These are phyloP conservation scores for Lineolata rhizophorae DNA, from an alignment of 495 filamentous ascomycete species.

Conservation along the genomic window DNA sequence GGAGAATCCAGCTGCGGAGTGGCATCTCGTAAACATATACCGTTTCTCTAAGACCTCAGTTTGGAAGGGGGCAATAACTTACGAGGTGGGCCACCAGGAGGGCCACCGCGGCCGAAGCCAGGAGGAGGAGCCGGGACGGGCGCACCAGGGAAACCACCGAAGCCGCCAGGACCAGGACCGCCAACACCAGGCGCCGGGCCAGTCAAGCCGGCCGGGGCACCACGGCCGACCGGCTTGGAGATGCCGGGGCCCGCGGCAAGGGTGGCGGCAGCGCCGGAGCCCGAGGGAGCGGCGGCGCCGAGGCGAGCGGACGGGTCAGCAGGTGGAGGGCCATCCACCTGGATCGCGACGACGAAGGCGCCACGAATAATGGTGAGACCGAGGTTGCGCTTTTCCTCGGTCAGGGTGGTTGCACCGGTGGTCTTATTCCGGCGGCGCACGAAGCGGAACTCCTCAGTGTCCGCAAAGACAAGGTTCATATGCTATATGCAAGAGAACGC, in stretches of 20 bases:
- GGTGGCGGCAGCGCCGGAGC: conserved; percentile 33
- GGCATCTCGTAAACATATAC: no score
- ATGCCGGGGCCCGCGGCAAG: conserved; percentile 75
- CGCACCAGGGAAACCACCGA: conserved; percentile 19
- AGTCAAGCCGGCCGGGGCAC: conserved; percentile 66
- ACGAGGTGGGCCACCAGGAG: conserved; percentile 24
- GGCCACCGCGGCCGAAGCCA: conserved; percentile 56
- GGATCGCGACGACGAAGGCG: conserved; percentile 77
- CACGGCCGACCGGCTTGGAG: conserved; percentile 76
- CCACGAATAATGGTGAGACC: conserved; percentile 90
- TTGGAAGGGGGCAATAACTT: no score
- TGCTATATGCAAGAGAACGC: conserved; percentile 44
- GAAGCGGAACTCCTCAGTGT: conserved; percentile 96
- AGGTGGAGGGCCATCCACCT: conserved; percentile 90
- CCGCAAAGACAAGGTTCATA: conserved; percentile 97
- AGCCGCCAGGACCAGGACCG: conserved; percentile 43
- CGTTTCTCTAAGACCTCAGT: no score
- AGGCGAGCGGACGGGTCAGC: conserved; percentile 82
- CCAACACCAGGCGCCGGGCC: conserved; percentile 83
- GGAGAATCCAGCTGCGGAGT: background rate
- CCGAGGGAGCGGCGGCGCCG: conserved; percentile 50
- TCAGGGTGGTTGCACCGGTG: conserved; percentile 45
- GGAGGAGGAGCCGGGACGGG: conserved; percentile 18
- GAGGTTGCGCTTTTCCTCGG: conserved; percentile 89
- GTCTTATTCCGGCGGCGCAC: conserved; percentile 48